Conservation (phyloP, 768 basidiomycete genomes). For the Porphyrellus cyaneotinctus region DNA sequence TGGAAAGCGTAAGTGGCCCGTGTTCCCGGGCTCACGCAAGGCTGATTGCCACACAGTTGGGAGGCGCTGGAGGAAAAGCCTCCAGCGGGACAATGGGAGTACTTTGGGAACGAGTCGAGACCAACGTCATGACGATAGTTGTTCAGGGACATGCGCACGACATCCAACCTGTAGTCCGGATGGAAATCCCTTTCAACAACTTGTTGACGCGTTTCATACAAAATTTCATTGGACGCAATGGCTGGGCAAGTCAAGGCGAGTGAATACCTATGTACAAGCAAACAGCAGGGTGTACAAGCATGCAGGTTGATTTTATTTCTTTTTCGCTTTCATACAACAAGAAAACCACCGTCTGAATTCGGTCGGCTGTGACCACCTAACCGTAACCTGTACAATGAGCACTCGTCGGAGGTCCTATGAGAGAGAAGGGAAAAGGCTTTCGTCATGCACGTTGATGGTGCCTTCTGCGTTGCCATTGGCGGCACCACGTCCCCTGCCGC, state of each 20-base stretch:
- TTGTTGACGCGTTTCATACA: no score
- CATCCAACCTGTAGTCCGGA: no score
- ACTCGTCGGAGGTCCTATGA: conserved; percentile 34
- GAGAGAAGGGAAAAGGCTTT: conserved; percentile 87
- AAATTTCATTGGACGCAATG: no score
- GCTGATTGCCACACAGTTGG: conserved; percentile 54
- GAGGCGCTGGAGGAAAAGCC: conserved; percentile 82
- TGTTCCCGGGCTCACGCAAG: neutral
- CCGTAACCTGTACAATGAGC: conserved; percentile 9
- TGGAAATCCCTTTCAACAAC: no score
- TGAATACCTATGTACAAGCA: conserved; percentile 12
- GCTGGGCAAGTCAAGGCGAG: neutral
- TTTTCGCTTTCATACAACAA: conserved; percentile 16
- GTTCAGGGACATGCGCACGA: neutral
- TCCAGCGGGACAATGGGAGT: conserved; percentile 84
- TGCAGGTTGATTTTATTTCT: conserved; percentile 4
- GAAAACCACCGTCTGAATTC: conserved; percentile 9
- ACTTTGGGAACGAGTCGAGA: conserved; percentile 55
- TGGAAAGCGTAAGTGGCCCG: conserved; percentile 84
- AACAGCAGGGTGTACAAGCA: no score
- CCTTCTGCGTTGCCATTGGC: conserved; percentile 34
- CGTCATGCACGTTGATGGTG: conserved; percentile 71
- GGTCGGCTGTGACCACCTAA: conserved; percentile 10
- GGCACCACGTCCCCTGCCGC: conserved; percentile 43
- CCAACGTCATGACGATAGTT: conserved; percentile 32